These are phyloP conservation scores for Diaporthe australafricana DNA, from an alignment of 2,329 filamentous ascomycete genomes.

Conservation along the genomic window DNA sequence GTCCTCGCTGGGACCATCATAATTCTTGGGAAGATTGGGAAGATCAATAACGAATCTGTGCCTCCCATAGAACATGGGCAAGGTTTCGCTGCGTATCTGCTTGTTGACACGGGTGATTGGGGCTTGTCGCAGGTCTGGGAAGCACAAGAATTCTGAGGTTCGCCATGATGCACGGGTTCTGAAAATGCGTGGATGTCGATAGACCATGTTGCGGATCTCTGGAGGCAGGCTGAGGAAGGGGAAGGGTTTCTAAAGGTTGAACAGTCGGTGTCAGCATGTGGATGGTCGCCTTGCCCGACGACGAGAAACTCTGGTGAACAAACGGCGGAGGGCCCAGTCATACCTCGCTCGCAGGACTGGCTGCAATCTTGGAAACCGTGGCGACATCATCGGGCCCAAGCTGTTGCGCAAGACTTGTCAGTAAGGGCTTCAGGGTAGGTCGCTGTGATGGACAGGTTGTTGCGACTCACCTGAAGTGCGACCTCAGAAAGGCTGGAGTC, in stretches of 20 bases:
- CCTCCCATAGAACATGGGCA: conserved; percentile 8
- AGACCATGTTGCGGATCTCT: not conserved
- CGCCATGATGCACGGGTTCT: no score
- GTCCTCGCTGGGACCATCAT: no score
- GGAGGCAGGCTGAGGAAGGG: not conserved
- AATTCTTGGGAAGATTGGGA: no score
- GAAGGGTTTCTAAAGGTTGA: not conserved
- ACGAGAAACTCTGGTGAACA: not conserved
- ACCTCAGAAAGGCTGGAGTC: no score
- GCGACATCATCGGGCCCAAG: not conserved
- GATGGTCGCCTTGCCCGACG: not conserved
- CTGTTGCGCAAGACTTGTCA: not conserved
- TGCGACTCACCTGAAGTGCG: not conserved
- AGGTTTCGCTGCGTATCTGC: not conserved
- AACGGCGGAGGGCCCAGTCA: not conserved
- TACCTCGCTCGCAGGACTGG: not conserved
- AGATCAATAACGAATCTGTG: no score
- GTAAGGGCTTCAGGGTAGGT: no score
- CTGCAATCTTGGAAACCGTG: not conserved
- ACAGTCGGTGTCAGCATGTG: not conserved
- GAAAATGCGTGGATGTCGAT: not conserved
- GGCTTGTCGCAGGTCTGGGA: not conserved
- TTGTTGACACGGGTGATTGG: conserved; percentile 2
- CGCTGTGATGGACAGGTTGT: not conserved
- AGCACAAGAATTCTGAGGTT: no score